These are phyloP conservation scores for Evansstolkia leycettana DNA, from an alignment of 495 filamentous ascomycete genomes.

Conservation along the genomic window DNA sequence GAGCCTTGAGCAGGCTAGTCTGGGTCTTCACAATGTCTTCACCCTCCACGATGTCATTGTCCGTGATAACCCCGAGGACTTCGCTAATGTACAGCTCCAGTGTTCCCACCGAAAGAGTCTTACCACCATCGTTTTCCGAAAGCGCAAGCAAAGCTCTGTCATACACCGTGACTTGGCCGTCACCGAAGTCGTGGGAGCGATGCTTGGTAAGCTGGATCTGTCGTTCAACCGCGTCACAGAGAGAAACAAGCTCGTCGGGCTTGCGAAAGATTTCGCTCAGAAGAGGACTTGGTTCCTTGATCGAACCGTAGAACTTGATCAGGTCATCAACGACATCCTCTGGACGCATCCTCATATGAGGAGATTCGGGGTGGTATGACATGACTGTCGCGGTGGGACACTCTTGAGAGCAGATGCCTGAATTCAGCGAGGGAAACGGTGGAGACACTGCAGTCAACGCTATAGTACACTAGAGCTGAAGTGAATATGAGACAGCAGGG, in stretches of 20 bases:
- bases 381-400: too few relatives aligned
- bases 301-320: conserved; percentile 11
- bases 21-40: conserved; percentile 7
- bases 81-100: conserved; percentile 29
- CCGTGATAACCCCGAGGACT: conserved; percentile 20
- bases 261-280: conserved; percentile 14
- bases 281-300: conserved; percentile 8
- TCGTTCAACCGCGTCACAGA: conserved; percentile 17
- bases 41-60: conserved; percentile 3
- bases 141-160: conserved; percentile 27
- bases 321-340: conserved; percentile 9
- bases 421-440: too few relatives aligned
- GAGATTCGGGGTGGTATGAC: too few relatives aligned
- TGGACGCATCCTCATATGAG: too few relatives aligned
- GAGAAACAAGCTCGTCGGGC: conserved; percentile 5
- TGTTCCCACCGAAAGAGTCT: conserved; percentile 14
- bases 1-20: conserved; percentile 6
- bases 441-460: too few relatives aligned
- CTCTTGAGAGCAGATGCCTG: too few relatives aligned
- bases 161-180: conserved; percentile 29
- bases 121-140: conserved; percentile 15
- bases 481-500: too few relatives aligned
- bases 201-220: conserved; percentile 17
- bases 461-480: too few relatives aligned
- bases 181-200: conserved; percentile 23